Base-by-base conservation (phyloP, 805 yeast genomes). In the Wickerhamiella parazyma region DNA sequence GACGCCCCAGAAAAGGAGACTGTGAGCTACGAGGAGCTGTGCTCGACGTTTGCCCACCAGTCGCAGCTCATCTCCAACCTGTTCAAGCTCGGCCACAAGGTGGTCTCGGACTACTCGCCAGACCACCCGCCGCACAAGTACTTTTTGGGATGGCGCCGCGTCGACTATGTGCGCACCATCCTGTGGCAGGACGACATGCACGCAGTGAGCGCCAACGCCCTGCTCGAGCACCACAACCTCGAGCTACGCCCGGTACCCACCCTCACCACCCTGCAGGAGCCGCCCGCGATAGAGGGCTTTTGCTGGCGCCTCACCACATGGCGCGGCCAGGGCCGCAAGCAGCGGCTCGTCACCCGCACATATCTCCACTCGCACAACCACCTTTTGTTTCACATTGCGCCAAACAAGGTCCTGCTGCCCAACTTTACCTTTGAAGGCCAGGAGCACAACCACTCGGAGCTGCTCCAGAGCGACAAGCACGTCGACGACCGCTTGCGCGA, bases 201-300 rank as follows among this genome's bases (percentile, higher is more conserved):
- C 6, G 45, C 76, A 14, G 65, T 64, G 22, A 66, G 70, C 8
- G 60, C 65, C 3, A 66, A 71, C 65, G 66, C 65, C 6, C 64
- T 68, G 56, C 57, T 53, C 48, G 59, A 56, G 45, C 66, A 72
- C 8, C 75, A 73, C 53, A 67, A 64, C 33, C 55, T 86, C n/a
- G 89, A 86, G 55, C 57, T 80, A 17, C 64, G 93, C 34, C 67
- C 42, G 9, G 54, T 62, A 6, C 42, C 41, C 11, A 39, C 44
- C 17, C 45, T 42, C 16, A 47, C 51, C 7, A 35, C 41, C 8
- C 7, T 67, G 16, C 39, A 49, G 0, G 94, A 80, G 55, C 95
- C 95, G 0, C 42, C 62, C 0, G 78, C 94, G 0, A 59, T 85
- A 8, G 97, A 89, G 61, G 97, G 97, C 0, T 86, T 81, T 56